Conservation (phyloP, 352 stramenopile genomes). For the Globisporangium parvum region DNA sequence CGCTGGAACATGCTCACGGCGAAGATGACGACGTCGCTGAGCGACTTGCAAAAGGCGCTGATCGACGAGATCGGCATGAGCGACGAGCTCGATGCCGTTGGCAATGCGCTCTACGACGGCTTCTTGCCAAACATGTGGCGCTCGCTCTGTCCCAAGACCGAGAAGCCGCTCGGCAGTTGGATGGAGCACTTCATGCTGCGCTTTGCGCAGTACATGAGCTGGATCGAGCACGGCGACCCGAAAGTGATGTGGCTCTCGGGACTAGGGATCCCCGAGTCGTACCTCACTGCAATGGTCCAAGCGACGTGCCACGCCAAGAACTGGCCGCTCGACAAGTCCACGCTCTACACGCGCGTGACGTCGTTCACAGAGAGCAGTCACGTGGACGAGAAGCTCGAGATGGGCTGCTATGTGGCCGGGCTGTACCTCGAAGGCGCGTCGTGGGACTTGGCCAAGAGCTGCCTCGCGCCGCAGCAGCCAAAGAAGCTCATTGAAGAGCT, state of each 20-base stretch:
- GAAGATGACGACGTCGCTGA: conserved; percentile 79
- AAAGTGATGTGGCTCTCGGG: conserved; percentile 93
- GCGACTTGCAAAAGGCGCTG: conserved; percentile 90
- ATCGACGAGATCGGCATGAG: conserved; percentile 96
- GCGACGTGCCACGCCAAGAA: conserved; percentile 91
- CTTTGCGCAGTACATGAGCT: conserved; percentile 89
- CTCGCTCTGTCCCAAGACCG: conserved; percentile 85
- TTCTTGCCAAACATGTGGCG: conserved; percentile 92
- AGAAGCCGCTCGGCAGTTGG: conserved; percentile 95
- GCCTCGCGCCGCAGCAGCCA: conserved; percentile 82
- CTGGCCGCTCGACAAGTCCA: conserved; percentile 95
- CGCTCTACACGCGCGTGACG: conserved; percentile 92
- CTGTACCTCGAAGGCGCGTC: conserved; percentile 93
- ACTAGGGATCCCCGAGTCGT: conserved; percentile 93
- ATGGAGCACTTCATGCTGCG: conserved; percentile 91
- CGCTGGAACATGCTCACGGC: conserved; percentile 91
- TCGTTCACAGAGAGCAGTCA: conserved; percentile 59
- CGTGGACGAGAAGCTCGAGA: conserved; percentile 59
- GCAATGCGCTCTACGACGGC: conserved; percentile 90
- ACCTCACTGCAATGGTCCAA: conserved; percentile 94
- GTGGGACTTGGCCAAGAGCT: conserved; percentile 82
- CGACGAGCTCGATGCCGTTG: conserved; percentile 91
- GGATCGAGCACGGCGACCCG: conserved; percentile 87
- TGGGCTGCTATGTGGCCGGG: conserved; percentile 89
- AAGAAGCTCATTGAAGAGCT: conserved; percentile 95